Base-by-base conservation (phyloP, 2,329 filamentous ascomycete species). In the Verticillium alfalfae region DNA sequence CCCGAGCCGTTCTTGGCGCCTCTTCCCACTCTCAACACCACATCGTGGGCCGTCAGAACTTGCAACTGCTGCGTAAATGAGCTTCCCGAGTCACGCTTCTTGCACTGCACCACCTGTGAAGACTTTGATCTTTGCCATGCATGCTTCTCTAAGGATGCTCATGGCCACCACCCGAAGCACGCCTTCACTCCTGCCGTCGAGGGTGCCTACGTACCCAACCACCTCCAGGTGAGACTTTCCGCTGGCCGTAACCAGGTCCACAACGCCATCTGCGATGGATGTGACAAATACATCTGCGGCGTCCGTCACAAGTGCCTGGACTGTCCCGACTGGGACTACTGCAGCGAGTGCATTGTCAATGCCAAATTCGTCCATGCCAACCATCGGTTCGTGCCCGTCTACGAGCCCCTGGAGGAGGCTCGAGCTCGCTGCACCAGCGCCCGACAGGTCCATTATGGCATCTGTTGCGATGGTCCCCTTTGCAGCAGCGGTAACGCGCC, bases 301-400 rank as follows among this genome's bases (percentile, higher is more conserved):
- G 84, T 97, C 62, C 94, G 95, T 68, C 90, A 98, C 85, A 99
- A 99, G 83, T 99, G 95, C 75, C 82, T 98, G 66, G 89, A 92
- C 73, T 99, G 95, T 80, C 95, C 96, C 54, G 95, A 99, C 75
- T 99, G 92, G 90, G 95, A 99, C 71, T 98, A 91, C 78, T 99
- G 95, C 81, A 83, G 84, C 31, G 80, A 85, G 9, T 99, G 96
- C 76, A 76, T 92, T 62, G 77, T 82, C 68, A 85, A 83, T 67
- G 89, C 91, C 55, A 75, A 78, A 63, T 82, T 86, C 69, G 86
- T 84, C 58, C 96, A 99, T 73, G 87, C 91, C 18, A 83, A 84
- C 61, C 95, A 99, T 75, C 90, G 93, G 67, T 98, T 99, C 72
- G 91, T 91, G 13, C 87, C 92, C 52, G 84, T 99, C 67, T 97